Evolutionary conservation across 768 basidiomycete species (phyloP).

Genomic region (Mycena vitilis): DNA sequence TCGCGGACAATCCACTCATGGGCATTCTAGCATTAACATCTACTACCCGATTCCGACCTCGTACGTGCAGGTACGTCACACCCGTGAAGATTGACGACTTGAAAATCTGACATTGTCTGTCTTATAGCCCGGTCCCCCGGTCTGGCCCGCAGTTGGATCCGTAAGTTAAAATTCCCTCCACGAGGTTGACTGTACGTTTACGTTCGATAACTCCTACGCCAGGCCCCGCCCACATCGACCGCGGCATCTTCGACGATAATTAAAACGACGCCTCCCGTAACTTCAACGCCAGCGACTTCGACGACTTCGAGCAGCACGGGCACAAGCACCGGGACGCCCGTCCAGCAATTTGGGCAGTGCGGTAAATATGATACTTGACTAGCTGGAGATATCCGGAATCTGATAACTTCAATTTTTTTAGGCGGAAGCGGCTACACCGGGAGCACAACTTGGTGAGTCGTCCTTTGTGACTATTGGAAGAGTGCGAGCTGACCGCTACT

Average conservation of each 20-base stretch:
- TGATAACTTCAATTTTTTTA: not conserved
- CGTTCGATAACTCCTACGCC: not conserved
- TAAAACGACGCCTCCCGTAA: not conserved
- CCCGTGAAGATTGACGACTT: too few species aligned
- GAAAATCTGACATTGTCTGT: not conserved
- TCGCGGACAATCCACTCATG: too few species aligned
- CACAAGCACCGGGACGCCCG: slow-evolving; percentile 6
- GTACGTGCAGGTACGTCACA: too few species aligned
- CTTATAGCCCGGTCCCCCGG: slow-evolving; percentile 22
- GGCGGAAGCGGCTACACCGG: too few species aligned
- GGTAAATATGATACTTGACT: not conserved
- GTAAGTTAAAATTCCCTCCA: not conserved
- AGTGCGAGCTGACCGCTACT: too few species aligned
- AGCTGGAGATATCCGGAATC: not conserved
- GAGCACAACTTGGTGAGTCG: too few species aligned
- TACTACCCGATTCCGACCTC: slow-evolving; percentile 38
- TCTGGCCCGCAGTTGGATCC: slow-evolving; percentile 22
- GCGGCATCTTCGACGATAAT: not conserved
- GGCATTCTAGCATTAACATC: slow-evolving; percentile 25
- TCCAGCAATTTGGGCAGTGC: slow-evolving; percentile 18
- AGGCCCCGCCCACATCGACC: not conserved
- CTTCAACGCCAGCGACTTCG: not conserved
- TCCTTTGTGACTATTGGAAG: too few species aligned
- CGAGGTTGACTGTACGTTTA: too few species aligned
- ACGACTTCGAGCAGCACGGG: slow-evolving; percentile 2